Evolutionary conservation across 805 yeast species (phyloP).

Genomic region (Kuraishia cidri): DNA sequence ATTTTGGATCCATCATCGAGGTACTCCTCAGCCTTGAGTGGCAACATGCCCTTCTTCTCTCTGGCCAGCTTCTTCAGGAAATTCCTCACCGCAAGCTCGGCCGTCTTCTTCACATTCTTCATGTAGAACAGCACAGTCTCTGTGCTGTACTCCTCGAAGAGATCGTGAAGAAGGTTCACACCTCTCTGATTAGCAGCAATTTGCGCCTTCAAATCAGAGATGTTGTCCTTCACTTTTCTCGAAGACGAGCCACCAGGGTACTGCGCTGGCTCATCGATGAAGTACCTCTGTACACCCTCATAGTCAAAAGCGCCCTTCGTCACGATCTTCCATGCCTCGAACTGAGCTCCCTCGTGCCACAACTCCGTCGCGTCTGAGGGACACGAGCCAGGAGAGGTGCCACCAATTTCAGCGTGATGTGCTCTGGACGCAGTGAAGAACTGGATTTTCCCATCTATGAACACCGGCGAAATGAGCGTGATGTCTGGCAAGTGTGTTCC

Average conservation of each 20-base stretch:
- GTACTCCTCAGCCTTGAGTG: constrained; percentile 34
- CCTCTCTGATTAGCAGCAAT: constrained; percentile 47
- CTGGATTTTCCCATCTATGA: constrained; percentile 30
- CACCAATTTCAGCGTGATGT: constrained; percentile 57
- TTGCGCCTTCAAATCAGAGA: constrained; percentile 39
- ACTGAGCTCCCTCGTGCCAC: constrained; percentile 48
- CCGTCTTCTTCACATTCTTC: constrained; percentile 34
- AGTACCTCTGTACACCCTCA: constrained; percentile 33
- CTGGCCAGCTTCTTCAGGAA: constrained; percentile 25
- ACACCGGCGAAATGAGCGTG: constrained; percentile 50
- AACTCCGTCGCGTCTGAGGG: constrained; percentile 45
- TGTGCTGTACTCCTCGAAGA: constrained; percentile 33
- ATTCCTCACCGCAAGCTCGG: constrained; percentile 35
- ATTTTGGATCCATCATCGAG: constrained; percentile 52
- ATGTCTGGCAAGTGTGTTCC: constrained; percentile 44
- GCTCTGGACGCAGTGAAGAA: constrained; percentile 53
- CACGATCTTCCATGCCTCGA: constrained; percentile 42
- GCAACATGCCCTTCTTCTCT: constrained; percentile 24
- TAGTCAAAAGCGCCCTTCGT: constrained; percentile 42
- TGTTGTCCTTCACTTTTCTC: constrained; percentile 42
- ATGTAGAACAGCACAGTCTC: constrained; percentile 35
- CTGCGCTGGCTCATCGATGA: constrained; percentile 39
- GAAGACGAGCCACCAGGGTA: constrained; percentile 47
- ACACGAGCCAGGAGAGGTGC: constrained; percentile 50
- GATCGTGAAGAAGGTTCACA: constrained; percentile 29